A percentile compares a stretch with the other conserved stretches of the same genome.
These are phyloP conservation scores for Closterium sp. DNA, from an alignment of 139 green algal species.

Conservation along the genomic window DNA sequence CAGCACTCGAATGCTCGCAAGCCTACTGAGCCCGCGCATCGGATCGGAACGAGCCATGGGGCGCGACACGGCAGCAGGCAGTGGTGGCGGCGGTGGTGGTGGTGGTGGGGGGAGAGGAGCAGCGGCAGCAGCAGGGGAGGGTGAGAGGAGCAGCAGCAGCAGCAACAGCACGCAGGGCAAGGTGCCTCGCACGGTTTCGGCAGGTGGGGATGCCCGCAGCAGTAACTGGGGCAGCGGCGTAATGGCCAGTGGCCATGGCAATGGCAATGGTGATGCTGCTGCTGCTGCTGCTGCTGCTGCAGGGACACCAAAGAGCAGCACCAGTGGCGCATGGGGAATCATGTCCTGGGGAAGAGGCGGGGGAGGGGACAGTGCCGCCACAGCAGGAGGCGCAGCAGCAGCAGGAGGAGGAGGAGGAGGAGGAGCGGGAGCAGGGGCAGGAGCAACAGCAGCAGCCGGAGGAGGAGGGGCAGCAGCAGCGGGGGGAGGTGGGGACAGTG, in stretches of 20 bases:
- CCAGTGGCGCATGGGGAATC: neutral
- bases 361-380: too few relatives aligned
- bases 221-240: too few relatives aligned
- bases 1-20: neutral
- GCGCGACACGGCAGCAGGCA: neutral
- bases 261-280: too few relatives aligned
- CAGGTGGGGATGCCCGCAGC: neutral
- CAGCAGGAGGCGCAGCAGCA: neutral
- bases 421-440: neutral
- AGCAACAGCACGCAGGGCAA: neutral
- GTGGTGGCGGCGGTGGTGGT: too few relatives aligned
- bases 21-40: neutral
- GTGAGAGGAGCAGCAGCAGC: neutral
- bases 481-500: too few relatives aligned
- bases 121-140: neutral
- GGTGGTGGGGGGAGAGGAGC: too few relatives aligned
- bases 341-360: neutral
- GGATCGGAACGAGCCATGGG: neutral
- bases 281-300: neutral
- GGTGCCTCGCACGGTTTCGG: neutral
- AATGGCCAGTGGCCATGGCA: too few relatives aligned
- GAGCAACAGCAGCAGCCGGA: too few relatives aligned
- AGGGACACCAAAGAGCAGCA: neutral
- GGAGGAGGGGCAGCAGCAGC: neutral
- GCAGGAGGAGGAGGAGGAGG: neutral